phyloP scores from a whole-genome alignment of 2,329 filamentous ascomycete species.

The Sporothrix sp. region DNA sequence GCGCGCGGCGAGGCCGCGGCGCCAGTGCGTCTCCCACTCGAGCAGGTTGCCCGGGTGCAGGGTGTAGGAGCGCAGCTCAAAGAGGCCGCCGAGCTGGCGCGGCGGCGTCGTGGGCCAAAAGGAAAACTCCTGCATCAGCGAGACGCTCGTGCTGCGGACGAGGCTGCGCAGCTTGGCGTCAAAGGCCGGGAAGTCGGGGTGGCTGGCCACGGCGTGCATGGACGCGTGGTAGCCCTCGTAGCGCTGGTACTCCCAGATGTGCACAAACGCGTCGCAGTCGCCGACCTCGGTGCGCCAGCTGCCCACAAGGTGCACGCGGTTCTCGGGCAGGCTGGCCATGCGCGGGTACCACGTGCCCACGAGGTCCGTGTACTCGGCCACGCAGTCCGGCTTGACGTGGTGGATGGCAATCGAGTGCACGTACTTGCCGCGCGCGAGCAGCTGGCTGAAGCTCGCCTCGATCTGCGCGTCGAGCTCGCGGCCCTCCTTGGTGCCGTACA shows the following conservation, averaged over 20 bases:
- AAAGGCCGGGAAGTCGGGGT: constrained; percentile 76
- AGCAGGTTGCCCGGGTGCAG: constrained; percentile 90
- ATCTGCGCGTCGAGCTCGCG: constrained; percentile 91
- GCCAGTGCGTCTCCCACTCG: constrained; percentile 99
- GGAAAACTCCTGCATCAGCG: constrained; percentile 98
- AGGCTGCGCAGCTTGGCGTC: constrained; percentile 76
- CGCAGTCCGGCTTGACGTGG: constrained; percentile 87
- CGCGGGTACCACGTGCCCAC: constrained; percentile 87
- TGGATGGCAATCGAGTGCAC: constrained; percentile 97
- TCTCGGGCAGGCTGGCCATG: constrained; percentile 74
- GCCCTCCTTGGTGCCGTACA: constrained; percentile 95
- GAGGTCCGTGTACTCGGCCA: constrained; percentile 86
- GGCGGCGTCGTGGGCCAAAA: constrained; percentile 97
- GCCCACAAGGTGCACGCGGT: constrained; percentile 91
- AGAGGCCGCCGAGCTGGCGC: constrained; percentile 80
- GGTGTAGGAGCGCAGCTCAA: constrained; percentile 94
- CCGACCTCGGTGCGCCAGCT: constrained; percentile 98
- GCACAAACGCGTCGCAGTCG: constrained; percentile 95
- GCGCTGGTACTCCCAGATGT: constrained; percentile 99
- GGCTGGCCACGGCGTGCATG: constrained; percentile 69
- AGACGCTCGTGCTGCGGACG: constrained; percentile 75
- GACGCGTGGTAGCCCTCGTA: constrained; percentile 95
- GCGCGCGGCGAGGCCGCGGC: constrained; percentile 78
- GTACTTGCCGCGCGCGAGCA: constrained; percentile 92
- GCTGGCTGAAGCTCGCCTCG: constrained; percentile 90